Evolutionary conservation across 768 basidiomycete genomes (phyloP).

Genomic region (Lentinus brumalis): DNA sequence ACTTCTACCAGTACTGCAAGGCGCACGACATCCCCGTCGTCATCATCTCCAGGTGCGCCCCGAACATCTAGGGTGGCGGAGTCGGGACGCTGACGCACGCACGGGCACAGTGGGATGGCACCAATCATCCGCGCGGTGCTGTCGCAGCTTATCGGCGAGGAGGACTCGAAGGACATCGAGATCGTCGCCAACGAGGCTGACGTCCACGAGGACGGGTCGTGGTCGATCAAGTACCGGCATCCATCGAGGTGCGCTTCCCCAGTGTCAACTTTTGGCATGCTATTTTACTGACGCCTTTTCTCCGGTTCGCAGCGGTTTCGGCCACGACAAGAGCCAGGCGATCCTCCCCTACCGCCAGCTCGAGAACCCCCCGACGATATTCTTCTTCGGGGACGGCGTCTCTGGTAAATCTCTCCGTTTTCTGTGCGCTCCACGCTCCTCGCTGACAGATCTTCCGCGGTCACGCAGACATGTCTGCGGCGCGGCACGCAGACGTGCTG

Average conservation of each 20-base stretch:
- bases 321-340: slow-evolving; percentile 96
- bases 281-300: neutral
- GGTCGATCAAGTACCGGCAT: slow-evolving; percentile 87
- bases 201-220: slow-evolving; percentile 62
- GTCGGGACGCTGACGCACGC: slow-evolving; percentile 4
- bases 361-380: slow-evolving; percentile 70
- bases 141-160: slow-evolving; percentile 74
- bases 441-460: neutral
- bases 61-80: neutral
- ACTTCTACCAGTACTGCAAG: slow-evolving; percentile 86
- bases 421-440: neutral
- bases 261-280: neutral
- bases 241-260: slow-evolving; percentile 65
- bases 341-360: slow-evolving; percentile 88
- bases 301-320: slow-evolving; percentile 62
- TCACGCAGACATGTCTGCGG: slow-evolving; percentile 83
- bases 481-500: slow-evolving; percentile 88
- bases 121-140: slow-evolving; percentile 92
- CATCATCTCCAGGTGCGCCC: slow-evolving; percentile 82
- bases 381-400: slow-evolving; percentile 99
- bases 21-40: slow-evolving; percentile 80
- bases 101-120: slow-evolving; percentile 75
- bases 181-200: slow-evolving; percentile 93
- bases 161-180: slow-evolving; percentile 74
- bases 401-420: slow-evolving; percentile 57